phyloP scores from a whole-genome alignment of 2,329 filamentous ascomycete species.

The Venturia pyrina region DNA sequence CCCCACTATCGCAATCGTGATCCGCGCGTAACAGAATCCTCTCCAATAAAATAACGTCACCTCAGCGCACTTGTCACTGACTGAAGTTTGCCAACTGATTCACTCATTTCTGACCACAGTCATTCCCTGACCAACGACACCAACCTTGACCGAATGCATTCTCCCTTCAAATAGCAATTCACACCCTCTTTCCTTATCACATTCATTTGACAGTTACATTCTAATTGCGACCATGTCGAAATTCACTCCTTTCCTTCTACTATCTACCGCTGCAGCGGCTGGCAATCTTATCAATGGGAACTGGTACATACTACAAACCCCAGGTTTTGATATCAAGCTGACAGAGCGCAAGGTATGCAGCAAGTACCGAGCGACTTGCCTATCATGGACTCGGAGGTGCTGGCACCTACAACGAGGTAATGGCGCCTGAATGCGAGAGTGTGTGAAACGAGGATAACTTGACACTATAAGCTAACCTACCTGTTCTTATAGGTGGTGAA shows the following conservation, averaged over 20 bases:
- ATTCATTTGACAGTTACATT: neutral
- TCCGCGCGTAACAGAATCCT: neutral
- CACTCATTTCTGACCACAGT: neutral
- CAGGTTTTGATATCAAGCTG: neutral
- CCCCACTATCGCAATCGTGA: neutral
- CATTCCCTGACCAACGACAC: neutral
- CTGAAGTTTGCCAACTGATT: neutral
- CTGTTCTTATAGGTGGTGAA: conserved; percentile 41
- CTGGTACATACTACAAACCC: neutral
- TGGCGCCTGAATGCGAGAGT: no score
- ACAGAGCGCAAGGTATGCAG: neutral
- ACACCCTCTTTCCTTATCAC: neutral
- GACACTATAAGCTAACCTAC: no score
- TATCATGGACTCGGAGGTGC: conserved; percentile 51
- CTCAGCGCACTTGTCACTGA: neutral
- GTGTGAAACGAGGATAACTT: no score
- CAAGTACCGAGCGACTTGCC: conserved; percentile 44
- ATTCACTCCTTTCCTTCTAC: neutral
- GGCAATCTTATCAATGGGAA: conserved; percentile 4
- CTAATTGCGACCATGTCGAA: neutral
- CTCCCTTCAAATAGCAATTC: neutral
- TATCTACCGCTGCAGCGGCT: neutral
- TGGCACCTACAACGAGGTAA: conserved; percentile 44
- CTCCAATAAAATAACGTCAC: neutral
- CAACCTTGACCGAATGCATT: neutral